Evolutionary conservation across 257 asterid genomes (phyloP).

Genomic region (Solanum chmielewskii): DNA sequence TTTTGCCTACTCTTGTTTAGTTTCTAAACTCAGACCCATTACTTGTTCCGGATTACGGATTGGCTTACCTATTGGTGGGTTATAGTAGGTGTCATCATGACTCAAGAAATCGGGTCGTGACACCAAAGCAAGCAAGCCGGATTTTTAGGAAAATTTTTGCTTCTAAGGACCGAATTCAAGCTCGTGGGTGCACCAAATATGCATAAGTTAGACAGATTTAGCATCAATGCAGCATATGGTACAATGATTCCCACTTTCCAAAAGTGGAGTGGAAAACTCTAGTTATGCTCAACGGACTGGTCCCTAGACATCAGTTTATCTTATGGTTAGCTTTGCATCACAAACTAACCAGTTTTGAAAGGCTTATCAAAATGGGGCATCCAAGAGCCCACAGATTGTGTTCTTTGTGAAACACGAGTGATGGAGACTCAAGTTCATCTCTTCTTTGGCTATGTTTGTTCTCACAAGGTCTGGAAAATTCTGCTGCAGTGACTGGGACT

Average conservation of each 20-base stretch:
- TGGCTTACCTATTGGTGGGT: too few species aligned
- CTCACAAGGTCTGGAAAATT: neutral
- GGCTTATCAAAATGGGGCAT: neutral
- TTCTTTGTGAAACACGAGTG: neutral
- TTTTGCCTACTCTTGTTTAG: too few species aligned
- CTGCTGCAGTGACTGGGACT: neutral
- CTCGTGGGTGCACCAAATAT: neutral
- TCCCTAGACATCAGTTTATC: neutral
- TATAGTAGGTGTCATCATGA: too few species aligned
- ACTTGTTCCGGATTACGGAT: too few species aligned
- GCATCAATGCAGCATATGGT: neutral
- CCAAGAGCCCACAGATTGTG: neutral
- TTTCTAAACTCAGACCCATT: too few species aligned
- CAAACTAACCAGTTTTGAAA: neutral
- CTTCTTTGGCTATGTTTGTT: neutral
- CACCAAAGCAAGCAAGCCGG: neutral
- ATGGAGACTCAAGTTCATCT: neutral
- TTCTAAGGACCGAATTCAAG: neutral
- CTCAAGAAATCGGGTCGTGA: too few species aligned
- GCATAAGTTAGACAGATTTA: neutral
- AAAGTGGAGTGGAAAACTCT: neutral
- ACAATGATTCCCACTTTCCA: neutral
- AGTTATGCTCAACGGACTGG: neutral
- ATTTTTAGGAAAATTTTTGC: neutral
- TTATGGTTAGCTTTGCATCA: neutral